Evolutionary conservation across 2,329 filamentous ascomycete genomes (phyloP), one percentile per base, ranked within the genome.

Genomic region (Botrytis elliptica): DNA sequence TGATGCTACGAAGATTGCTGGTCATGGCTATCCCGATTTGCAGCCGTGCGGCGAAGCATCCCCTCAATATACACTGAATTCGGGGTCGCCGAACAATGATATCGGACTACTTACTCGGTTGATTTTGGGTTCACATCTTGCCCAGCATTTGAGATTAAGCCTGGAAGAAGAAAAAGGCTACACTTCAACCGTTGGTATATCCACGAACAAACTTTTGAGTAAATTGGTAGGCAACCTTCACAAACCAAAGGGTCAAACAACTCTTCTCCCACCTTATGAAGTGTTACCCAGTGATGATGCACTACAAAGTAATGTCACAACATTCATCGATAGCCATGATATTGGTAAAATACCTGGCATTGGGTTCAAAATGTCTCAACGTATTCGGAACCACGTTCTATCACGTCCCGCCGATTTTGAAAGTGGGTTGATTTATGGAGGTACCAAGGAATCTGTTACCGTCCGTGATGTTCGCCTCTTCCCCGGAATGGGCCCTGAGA

Each of bases 221-320:
- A 98, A 98, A 82, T 86, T 98, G 22, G 93, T 90, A 16, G 95
- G 95, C 20, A 92, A 90, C 81, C 85, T 91, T 74, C 90, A 98
- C 81, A 98, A 98, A 83, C 95, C 95, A 1, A 91, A 91, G 74
- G 92, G 89, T 75, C 96, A 98, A 82, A 98, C 95, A 0, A 94
- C 93, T 0, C 84, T 98, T 12, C 83, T 97, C 62, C 90, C 92
- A 8, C 88, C 92, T 2, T 88, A 88, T 71, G 84, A 71, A 62
- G 68, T 60, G n/a, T 40, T 12, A 25, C 44, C 52, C 5, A 71
- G 71, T 14, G 63, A 85, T 4, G 78, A 83, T 22, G 74, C 71
- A 9, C 55, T 75, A 3, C 78, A 82, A 42, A 85, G 84, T 77
- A 90, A 90, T 74, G 86, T 92, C 20, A 85, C 85, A 10, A 80